phyloP scores from a whole-genome alignment of 1,284 basidiomycete genomes.

The Apiotrichum brassicae region DNA sequence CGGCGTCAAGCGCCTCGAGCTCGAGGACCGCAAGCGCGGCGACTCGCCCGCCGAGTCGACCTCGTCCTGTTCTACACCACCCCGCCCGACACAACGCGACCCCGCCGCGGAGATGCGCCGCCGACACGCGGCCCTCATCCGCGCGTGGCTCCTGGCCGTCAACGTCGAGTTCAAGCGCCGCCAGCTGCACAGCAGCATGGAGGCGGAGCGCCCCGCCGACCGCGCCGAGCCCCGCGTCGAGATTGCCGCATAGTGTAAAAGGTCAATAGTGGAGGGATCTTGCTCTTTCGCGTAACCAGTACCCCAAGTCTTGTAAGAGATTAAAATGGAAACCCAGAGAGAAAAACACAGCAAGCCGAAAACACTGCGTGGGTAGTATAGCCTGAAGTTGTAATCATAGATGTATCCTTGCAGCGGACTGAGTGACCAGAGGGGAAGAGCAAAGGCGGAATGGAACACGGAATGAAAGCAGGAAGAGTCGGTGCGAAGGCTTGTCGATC shows the following conservation, averaged over 20 bases:
- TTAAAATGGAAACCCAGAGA: no score
- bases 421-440: no score
- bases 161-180: slow-evolving; percentile 36
- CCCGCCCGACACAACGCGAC: not conserved
- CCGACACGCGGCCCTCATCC: slow-evolving; percentile 38
- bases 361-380: no score
- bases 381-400: no score
- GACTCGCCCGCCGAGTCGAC: slow-evolving; percentile 8
- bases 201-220: not conserved
- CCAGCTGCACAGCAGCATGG: slow-evolving; percentile 8
- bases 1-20: slow-evolving; percentile 43
- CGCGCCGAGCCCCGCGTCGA: not conserved
- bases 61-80: not conserved
- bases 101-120: slow-evolving; percentile 20
- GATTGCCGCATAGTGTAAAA: slow-evolving; percentile 2
- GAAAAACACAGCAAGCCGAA: no score
- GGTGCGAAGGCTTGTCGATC: no score
- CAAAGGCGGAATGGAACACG: no score
- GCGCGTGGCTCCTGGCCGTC: slow-evolving; percentile 42
- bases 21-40: slow-evolving; percentile 21
- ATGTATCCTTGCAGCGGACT: no score
- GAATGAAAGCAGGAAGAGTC: no score
- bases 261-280: no score
- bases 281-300: no score
- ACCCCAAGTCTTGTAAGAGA: no score